These are phyloP conservation scores for Cercospora sp. DNA, from an alignment of 2,329 filamentous ascomycete species.

Conservation along the genomic window DNA sequence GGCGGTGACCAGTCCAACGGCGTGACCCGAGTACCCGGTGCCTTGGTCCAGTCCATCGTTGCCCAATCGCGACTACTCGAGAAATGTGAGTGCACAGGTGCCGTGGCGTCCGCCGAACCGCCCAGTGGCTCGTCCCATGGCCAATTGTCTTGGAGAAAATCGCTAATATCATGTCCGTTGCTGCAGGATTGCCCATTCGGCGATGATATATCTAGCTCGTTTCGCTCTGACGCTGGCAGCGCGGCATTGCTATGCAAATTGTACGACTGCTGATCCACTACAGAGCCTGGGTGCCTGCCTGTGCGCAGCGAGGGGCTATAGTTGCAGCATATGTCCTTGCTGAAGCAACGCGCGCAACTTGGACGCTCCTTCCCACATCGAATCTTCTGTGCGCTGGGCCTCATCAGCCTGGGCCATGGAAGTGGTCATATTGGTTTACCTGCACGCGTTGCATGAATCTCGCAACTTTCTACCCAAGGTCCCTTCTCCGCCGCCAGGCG, in stretches of 20 bases:
- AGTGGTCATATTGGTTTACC: not conserved
- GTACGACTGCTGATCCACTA: not conserved
- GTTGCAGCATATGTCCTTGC: conserved; percentile 12
- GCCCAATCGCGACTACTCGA: not conserved
- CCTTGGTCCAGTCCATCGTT: not conserved
- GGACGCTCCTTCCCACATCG: conserved; percentile 16
- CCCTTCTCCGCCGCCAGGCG: not conserved
- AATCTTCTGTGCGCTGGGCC: conserved; percentile 8
- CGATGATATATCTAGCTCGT: not conserved
- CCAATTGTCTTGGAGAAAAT: not conserved
- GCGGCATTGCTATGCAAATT: not conserved
- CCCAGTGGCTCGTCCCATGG: not conserved
- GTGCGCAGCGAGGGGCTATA: conserved; percentile 16
- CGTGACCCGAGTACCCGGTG: not conserved
- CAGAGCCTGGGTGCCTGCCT: conserved; percentile 6
- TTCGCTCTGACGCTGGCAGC: not conserved
- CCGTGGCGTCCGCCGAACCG: not conserved
- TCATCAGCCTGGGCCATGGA: not conserved
- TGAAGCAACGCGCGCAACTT: conserved; percentile 9
- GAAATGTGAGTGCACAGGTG: not conserved
- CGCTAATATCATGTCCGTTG: not conserved
- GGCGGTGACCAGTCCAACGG: not conserved
- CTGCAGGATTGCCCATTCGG: not conserved
- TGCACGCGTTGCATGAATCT: conserved; percentile 6
- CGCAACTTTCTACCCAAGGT: not conserved